Conservation (phyloP, 1,139 yeast species). For the Blastobotrys malaysiensis region DNA sequence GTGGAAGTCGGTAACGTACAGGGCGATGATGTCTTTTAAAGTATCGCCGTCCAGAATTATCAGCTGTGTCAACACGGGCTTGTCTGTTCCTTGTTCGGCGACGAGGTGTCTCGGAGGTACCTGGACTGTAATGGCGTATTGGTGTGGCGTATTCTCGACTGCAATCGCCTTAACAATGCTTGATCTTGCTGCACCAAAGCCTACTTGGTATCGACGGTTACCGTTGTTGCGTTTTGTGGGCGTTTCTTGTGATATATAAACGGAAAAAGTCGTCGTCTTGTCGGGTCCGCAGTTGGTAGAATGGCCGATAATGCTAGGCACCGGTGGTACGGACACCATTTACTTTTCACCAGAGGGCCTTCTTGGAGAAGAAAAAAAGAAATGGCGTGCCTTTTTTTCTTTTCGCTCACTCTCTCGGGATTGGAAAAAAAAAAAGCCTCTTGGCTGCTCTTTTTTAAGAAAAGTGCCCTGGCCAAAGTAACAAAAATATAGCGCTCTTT, state of each 20-base stretch:
- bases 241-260: not conserved
- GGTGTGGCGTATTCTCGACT: conserved; percentile 7
- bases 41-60: conserved; percentile 3
- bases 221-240: not conserved
- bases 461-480: not conserved
- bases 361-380: too few species aligned
- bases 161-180: conserved; percentile 3
- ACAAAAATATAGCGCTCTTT: not conserved
- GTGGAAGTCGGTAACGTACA: conserved; percentile 6
- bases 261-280: not conserved
- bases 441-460: not conserved
- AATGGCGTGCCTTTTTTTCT: too few species aligned
- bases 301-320: not conserved
- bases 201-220: conserved; percentile 5
- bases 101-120: conserved; percentile 19
- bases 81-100: conserved; percentile 6
- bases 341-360: too few species aligned
- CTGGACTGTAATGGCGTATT: conserved; percentile 16
- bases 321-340: not conserved
- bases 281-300: not conserved
- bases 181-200: conserved; percentile 7
- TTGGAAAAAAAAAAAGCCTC: not conserved
- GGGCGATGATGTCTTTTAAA: conserved; percentile 6
- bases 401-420: not conserved
- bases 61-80: conserved; percentile 1